These are phyloP conservation scores for Xerocomellus chrysenteron DNA, from an alignment of 768 basidiomycete genomes.

Conservation along the genomic window DNA sequence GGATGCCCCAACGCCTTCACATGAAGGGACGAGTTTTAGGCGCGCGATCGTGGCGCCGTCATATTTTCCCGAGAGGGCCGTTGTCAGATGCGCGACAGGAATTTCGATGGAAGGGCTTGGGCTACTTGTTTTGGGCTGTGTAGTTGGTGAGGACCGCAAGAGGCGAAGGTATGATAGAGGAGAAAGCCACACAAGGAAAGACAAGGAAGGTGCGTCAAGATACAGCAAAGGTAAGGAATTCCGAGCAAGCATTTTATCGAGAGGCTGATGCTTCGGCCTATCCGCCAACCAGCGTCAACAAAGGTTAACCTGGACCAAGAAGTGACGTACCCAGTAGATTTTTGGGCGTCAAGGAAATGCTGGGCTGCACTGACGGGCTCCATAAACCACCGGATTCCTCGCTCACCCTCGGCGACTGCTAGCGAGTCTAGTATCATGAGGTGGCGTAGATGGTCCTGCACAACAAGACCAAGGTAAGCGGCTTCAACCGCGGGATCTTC, in stretches of 20 bases:
- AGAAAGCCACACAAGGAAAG: slow-evolving; percentile 71
- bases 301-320: background rate
- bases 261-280: slow-evolving; percentile 46
- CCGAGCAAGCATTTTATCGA: slow-evolving; percentile 63
- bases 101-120: slow-evolving; percentile 43
- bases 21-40: slow-evolving; percentile 40
- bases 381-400: slow-evolving; percentile 74
- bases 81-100: slow-evolving; percentile 46
- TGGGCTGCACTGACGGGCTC: slow-evolving; percentile 35
- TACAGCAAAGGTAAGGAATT: slow-evolving; percentile 72
- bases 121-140: slow-evolving; percentile 13
- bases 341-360: slow-evolving; percentile 19
- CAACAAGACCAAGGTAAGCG: slow-evolving; percentile 44
- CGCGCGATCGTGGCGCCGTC: slow-evolving; percentile 58
- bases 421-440: slow-evolving; percentile 72
- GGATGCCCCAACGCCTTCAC: slow-evolving; percentile 16
- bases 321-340: slow-evolving; percentile 15
- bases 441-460: slow-evolving; percentile 61
- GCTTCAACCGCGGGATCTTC: slow-evolving; percentile 53
- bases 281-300: background rate
- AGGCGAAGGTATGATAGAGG: slow-evolving; percentile 68
- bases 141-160: slow-evolving; percentile 36
- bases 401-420: slow-evolving; percentile 53
- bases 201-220: slow-evolving; percentile 62
- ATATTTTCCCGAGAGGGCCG: slow-evolving; percentile 38